These are phyloP conservation scores for Phytophthora chlamydospora DNA, from an alignment of 352 stramenopile genomes.

Conservation along the genomic window DNA sequence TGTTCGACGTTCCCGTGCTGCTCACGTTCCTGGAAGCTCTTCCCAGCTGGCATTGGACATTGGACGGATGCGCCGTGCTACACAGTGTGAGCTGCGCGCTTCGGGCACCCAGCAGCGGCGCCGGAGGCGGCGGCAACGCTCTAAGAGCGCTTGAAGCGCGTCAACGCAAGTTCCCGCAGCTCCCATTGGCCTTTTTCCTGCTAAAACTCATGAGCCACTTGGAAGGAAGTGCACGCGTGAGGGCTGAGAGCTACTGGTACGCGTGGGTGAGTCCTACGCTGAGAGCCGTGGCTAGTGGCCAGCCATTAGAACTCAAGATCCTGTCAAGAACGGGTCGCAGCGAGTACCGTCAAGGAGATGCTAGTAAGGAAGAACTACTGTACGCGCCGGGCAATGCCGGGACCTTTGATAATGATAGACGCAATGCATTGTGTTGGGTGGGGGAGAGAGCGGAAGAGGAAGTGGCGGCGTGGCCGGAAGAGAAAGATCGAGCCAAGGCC, in stretches of 20 bases:
- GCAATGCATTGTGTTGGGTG: constrained; percentile 57
- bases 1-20: constrained; percentile 69
- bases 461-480: constrained; percentile 27
- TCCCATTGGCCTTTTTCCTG: constrained; percentile 75
- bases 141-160: constrained; percentile 34
- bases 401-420: constrained; percentile 54
- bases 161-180: constrained; percentile 55
- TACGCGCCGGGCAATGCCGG: constrained; percentile 53
- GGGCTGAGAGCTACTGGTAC: constrained; percentile 71
- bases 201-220: constrained; percentile 68
- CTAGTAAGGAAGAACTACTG: constrained; percentile 45
- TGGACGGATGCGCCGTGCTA: constrained; percentile 72
- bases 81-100: constrained; percentile 60
- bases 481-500: constrained; percentile 52
- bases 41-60: constrained; percentile 72
- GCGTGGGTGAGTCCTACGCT: constrained; percentile 65
- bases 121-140: constrained; percentile 31
- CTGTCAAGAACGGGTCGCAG: constrained; percentile 34
- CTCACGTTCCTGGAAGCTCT: constrained; percentile 74
- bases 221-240: constrained; percentile 57
- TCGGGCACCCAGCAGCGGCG: constrained; percentile 36
- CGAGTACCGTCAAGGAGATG: constrained; percentile 32
- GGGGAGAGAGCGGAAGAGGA: constrained; percentile 33
- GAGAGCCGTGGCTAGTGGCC: constrained; percentile 52
- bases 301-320: constrained; percentile 47